These are phyloP conservation scores for Trichoderma atroviride DNA, from an alignment of 2,329 filamentous ascomycete genomes.

Conservation along the genomic window DNA sequence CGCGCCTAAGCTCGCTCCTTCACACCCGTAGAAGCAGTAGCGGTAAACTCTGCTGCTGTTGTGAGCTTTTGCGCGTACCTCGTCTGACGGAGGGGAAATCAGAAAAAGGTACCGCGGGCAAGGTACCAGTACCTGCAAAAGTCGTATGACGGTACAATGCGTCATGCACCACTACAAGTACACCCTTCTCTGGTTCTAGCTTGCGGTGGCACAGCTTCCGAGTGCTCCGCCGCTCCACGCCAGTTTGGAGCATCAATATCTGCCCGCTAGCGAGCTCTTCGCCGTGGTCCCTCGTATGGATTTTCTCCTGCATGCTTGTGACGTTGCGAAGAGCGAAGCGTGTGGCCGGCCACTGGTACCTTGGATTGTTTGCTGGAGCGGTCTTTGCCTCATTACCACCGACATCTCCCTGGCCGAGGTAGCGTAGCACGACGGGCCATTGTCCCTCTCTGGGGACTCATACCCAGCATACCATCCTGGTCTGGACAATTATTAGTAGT, in stretches of 20 bases:
- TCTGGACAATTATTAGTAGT: background rate
- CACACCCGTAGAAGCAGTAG: background rate
- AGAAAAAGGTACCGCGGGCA: slow-evolving; percentile 33
- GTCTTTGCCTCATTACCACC: background rate
- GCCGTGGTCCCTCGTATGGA: background rate
- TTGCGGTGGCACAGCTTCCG: slow-evolving; percentile 11
- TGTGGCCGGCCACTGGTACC: background rate
- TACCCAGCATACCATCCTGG: slow-evolving; percentile 21
- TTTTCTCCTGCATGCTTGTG: background rate
- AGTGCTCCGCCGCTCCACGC: slow-evolving; percentile 18
- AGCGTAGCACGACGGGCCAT: background rate
- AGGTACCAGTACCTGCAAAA: slow-evolving; percentile 40
- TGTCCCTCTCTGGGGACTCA: slow-evolving; percentile 7
- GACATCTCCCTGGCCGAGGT: background rate
- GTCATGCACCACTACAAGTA: slow-evolving; percentile 42
- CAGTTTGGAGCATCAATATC: background rate
- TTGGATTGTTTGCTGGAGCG: background rate
- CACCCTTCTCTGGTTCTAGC: slow-evolving; percentile 32
- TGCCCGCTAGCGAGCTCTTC: background rate
- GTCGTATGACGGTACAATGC: slow-evolving; percentile 42
- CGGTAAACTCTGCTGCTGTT: background rate
- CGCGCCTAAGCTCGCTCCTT: background rate
- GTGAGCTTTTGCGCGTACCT: background rate
- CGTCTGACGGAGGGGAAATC: background rate
- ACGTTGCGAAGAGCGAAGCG: background rate